Conservation (phyloP, 352 stramenopile species). For the Globisporangium ultimum region DNA sequence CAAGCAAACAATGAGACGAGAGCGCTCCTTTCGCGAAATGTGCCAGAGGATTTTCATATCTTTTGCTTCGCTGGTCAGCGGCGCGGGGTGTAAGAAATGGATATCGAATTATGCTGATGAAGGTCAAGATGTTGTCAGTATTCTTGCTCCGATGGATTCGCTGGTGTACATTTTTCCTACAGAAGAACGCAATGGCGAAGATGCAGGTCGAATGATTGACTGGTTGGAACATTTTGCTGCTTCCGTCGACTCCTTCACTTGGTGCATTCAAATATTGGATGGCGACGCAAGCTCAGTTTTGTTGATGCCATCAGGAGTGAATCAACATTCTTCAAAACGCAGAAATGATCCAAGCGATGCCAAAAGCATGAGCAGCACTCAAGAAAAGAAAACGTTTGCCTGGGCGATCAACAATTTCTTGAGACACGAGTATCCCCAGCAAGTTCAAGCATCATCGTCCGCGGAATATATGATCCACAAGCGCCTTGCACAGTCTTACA, state of each 20-base stretch:
- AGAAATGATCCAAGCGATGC: constrained; percentile 21
- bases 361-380: constrained; percentile 2
- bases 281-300: constrained; percentile 24
- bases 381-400: constrained; percentile 19
- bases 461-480: constrained; percentile 6
- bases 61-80: constrained; percentile 39
- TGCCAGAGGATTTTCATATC: constrained; percentile 46
- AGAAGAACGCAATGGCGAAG: not conserved
- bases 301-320: not conserved
- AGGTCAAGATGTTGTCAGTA: constrained; percentile 13
- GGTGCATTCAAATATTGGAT: constrained; percentile 47
- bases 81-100: constrained; percentile 42
- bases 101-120: constrained; percentile 35
- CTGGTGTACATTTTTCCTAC: constrained; percentile 25
- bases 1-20: constrained; percentile 27
- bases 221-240: constrained; percentile 67
- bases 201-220: constrained; percentile 23
- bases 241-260: constrained; percentile 54
- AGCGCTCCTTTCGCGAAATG: constrained; percentile 33
- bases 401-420: constrained; percentile 40
- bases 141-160: constrained; percentile 46
- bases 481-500: constrained; percentile 12
- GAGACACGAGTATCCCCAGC: constrained; percentile 16
- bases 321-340: constrained; percentile 22
- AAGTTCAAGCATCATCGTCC: not conserved